Base-by-base conservation (phyloP, 2,329 filamentous ascomycete genomes). In the Calonectria pteridis region DNA sequence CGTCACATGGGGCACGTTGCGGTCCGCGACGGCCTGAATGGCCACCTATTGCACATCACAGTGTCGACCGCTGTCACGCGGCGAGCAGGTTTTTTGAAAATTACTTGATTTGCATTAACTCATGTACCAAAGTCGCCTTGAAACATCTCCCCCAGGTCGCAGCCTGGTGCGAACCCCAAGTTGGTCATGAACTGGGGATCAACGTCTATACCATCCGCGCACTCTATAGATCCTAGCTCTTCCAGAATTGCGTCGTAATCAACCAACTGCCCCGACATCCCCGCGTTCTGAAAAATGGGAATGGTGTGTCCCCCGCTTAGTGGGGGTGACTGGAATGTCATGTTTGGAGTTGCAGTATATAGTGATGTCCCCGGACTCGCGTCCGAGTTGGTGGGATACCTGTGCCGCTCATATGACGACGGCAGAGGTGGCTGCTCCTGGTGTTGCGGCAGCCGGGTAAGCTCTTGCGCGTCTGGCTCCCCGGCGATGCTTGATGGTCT, bases 181-280 rank as follows among this genome's bases (percentile, higher is more conserved):
- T 93, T 93, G 55, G 90, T 88, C 91, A 93, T 92, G 77, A 93
- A 93, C 75, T 92, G 90, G 2, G 90, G 87, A 75, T 92, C 90
- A 16, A 88, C 86, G 31, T 90, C 89, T 55, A 90, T 83, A 43
- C 85, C 84, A 67, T 89, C 88, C 0, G 84, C 83, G 75, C 85
- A 87, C 72, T 89, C 88, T 50, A 88, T 86, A n/a, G 87, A 87
- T 23, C 87, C 87, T 33, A 90, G 83, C 68, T 89, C 88, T 67
- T 89, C 88, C 55, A 89, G 79, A n/a, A 89, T 86, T 3, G 88
- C 86, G 65, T 89, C 88, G 76, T 89, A 89, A 73, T 90, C 88
- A 6, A 88, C 72, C 26, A 79, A 62, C 67, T 81, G 78, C 50
- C 70, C 78, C 43, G 75, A 73, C 58, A 77, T 79, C 46, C 72